These are phyloP conservation scores for Phylloporus scabripes DNA, from an alignment of 768 basidiomycete species.

Conservation along the genomic window DNA sequence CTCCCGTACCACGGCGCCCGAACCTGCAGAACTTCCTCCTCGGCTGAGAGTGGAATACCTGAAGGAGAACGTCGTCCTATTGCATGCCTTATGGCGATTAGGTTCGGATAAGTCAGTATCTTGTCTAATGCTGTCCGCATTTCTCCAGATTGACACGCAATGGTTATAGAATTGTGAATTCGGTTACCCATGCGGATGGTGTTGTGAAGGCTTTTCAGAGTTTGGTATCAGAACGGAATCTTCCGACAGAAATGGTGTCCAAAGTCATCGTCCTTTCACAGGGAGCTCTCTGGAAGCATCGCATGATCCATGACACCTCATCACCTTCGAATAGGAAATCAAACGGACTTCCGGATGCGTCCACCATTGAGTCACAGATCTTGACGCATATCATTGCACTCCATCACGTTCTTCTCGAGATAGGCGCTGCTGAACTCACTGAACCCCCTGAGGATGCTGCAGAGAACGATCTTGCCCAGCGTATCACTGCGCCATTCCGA, in stretches of 20 bases:
- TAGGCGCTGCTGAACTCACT: constrained; percentile 58
- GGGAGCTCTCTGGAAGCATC: constrained; percentile 80
- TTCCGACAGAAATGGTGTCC: constrained; percentile 72
- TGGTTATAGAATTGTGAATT: constrained; percentile 33
- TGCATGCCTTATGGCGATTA: constrained; percentile 71
- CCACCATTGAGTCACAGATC: constrained; percentile 57
- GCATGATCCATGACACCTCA: constrained; percentile 57
- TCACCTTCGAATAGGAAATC: constrained; percentile 26
- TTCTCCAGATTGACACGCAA: constrained; percentile 3
- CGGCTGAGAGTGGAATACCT: constrained; percentile 55
- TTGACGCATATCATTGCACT: constrained; percentile 63
- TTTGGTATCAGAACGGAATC: constrained; percentile 61
- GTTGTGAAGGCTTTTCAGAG: constrained; percentile 52
- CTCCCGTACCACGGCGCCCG: constrained; percentile 25
- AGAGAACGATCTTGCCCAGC: constrained; percentile 63
- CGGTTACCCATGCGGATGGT: constrained; percentile 42
- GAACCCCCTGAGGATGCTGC: constrained; percentile 48
- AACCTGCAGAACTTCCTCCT: constrained; percentile 37
- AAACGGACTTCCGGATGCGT: constrained; percentile 20
- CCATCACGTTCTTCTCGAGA: constrained; percentile 55
- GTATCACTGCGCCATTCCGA: constrained; percentile 81
- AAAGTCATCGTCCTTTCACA: constrained; percentile 70
- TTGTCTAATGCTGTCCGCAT: neutral
- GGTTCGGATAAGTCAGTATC: constrained; percentile 50
- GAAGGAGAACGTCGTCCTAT: constrained; percentile 66